These are phyloP conservation scores for Calocera viscosa DNA, from an alignment of 768 basidiomycete species.

Conservation along the genomic window DNA sequence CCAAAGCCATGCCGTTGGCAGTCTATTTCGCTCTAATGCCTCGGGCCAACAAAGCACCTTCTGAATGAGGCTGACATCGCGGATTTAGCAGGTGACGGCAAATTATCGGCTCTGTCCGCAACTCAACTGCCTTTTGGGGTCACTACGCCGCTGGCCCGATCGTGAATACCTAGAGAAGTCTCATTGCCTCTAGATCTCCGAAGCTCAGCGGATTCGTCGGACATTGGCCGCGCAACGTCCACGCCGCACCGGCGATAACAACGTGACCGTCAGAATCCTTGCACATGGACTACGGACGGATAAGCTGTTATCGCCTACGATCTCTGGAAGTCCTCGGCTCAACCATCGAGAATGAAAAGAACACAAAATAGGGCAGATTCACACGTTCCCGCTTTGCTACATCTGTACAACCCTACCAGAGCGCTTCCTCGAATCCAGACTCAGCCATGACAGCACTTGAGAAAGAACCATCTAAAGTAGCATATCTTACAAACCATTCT, in stretches of 20 bases:
- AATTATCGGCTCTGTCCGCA: neutral
- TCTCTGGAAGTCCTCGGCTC: constrained; percentile 4
- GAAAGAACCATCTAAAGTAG: neutral
- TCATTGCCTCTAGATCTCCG: too few relatives aligned
- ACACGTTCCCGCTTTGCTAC: neutral
- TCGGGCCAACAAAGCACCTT: too few relatives aligned
- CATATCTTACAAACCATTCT: neutral
- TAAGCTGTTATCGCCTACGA: neutral
- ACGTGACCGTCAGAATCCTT: neutral
- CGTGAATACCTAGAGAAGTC: too few relatives aligned
- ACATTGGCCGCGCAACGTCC: neutral
- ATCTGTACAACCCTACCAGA: neutral
- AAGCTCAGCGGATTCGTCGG: neutral
- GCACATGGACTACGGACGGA: neutral
- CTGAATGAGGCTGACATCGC: too few relatives aligned
- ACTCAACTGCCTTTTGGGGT: neutral
- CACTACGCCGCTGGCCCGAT: too few relatives aligned
- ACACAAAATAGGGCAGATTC: neutral
- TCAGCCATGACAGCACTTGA: neutral
- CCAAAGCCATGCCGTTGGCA: too few relatives aligned
- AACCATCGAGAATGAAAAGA: neutral
- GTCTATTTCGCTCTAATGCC: too few relatives aligned
- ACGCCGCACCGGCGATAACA: neutral
- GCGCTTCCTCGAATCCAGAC: neutral
- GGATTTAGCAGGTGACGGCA: neutral